Conservation (phyloP, 306 rosid species). For the Ammopiptanthus mongolicus region DNA sequence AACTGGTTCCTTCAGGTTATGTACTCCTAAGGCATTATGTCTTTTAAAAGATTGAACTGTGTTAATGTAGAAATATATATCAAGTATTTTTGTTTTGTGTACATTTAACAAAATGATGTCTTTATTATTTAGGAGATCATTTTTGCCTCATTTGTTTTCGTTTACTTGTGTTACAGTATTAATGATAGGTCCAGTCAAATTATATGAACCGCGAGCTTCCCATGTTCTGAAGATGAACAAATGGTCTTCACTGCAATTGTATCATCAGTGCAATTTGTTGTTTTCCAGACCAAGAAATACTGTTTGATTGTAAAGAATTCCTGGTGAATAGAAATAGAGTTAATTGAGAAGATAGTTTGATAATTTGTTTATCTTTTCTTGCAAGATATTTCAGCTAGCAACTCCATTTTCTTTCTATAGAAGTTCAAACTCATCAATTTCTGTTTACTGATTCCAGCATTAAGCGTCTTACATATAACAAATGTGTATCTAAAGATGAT, state of each 20-base stretch:
- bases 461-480: neutral
- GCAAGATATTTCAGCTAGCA: neutral
- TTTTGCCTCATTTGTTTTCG: conserved; percentile 3
- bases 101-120: neutral
- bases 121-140: neutral
- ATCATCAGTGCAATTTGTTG: conserved; percentile 16
- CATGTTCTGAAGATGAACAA: conserved; percentile 19
- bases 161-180: conserved; percentile 33
- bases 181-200: conserved; percentile 13
- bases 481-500: neutral
- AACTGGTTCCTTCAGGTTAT: conserved; percentile 1
- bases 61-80: neutral
- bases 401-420: neutral
- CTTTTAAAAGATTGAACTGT: neutral
- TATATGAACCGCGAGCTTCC: conserved; percentile 19
- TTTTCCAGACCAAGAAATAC: conserved; percentile 8
- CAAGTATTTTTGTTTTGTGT: neutral
- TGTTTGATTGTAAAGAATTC: conserved; percentile 22
- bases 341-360: conserved; percentile 7
- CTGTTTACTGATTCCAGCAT: neutral
- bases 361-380: neutral
- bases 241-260: conserved; percentile 6
- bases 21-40: neutral
- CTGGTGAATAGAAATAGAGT: conserved; percentile 17
- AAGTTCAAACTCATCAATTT: neutral